Conservation (phyloP, 352 stramenopile genomes). For the Paralagenidium karlingii region DNA sequence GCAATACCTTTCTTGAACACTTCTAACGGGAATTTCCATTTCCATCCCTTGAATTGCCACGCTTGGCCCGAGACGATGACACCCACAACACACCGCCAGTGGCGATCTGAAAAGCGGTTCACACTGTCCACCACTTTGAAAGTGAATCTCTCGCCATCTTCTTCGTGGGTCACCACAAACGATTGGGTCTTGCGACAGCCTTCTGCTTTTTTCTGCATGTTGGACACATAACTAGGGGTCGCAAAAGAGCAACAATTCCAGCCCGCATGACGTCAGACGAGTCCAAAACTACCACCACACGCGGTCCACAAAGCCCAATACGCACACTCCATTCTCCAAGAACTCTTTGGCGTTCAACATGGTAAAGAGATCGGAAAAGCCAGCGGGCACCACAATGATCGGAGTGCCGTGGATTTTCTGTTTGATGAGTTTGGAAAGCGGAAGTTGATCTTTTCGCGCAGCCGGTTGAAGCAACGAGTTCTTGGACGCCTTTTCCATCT, state of each 20-base stretch:
- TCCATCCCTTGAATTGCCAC: conserved; percentile 92
- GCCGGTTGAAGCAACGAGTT: conserved; percentile 27
- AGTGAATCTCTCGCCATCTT: conserved; percentile 66
- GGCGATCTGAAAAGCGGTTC: conserved; percentile 69
- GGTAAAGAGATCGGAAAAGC: conserved; percentile 78
- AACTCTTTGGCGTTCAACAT: conserved; percentile 86
- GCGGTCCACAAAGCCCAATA: conserved; percentile 1
- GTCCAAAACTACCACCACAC: background rate
- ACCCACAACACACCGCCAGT: conserved; percentile 82
- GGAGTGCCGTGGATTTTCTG: conserved; percentile 70
- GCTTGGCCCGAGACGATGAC: conserved; percentile 82
- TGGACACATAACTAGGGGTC: conserved; percentile 31
- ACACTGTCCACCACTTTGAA: conserved; percentile 86
- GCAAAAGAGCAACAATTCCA: background rate
- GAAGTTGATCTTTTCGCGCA: conserved; percentile 46
- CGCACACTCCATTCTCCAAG: conserved; percentile 68
- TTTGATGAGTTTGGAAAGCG: conserved; percentile 51
- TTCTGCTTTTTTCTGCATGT: conserved; percentile 80
- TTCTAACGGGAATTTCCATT: conserved; percentile 85
- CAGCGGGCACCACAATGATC: conserved; percentile 86
- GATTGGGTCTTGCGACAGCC: conserved; percentile 68
- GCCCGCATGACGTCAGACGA: too few species aligned
- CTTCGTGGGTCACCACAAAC: conserved; percentile 69
- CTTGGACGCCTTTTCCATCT: conserved; percentile 78
- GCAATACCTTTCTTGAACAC: conserved; percentile 82